Conservation (phyloP, 441 rosid species). For the Jatropha podagrica region DNA sequence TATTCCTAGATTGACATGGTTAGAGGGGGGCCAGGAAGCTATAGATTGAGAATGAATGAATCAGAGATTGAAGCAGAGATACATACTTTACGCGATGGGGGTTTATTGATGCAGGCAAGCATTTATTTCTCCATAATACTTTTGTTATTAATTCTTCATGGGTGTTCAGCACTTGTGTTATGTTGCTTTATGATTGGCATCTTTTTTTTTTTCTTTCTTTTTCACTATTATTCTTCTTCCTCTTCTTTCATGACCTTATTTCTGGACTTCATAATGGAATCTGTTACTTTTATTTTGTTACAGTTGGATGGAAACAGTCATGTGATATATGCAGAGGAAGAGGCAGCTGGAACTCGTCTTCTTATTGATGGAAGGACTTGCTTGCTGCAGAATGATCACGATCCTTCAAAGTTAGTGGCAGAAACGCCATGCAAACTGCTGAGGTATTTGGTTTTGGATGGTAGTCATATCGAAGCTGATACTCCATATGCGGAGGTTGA, state of each 20-base stretch:
- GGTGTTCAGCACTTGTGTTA: not conserved
- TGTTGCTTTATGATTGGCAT: not conserved
- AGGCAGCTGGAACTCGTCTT: slow-evolving; percentile 99
- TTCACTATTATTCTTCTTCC: not conserved
- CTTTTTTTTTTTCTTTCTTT: not conserved
- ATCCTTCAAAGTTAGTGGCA: slow-evolving; percentile 96
- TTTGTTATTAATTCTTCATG: slow-evolving; percentile 14
- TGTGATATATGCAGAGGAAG: slow-evolving; percentile 99
- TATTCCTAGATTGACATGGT: slow-evolving; percentile 81
- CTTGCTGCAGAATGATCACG: slow-evolving; percentile 99
- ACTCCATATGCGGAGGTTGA: slow-evolving; percentile 99
- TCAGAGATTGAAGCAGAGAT: slow-evolving; percentile 98
- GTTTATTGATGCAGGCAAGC: slow-evolving; percentile 98
- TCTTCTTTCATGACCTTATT: not conserved
- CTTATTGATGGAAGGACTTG: slow-evolving; percentile 99
- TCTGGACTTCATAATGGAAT: not conserved
- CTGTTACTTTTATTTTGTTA: slow-evolving; percentile 24
- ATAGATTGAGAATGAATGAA: slow-evolving; percentile 80
- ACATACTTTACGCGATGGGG: slow-evolving; percentile 99
- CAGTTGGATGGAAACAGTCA: slow-evolving; percentile 99
- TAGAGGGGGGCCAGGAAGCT: slow-evolving; percentile 98
- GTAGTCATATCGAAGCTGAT: slow-evolving; percentile 93
- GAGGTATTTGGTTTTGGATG: slow-evolving; percentile 90
- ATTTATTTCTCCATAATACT: slow-evolving; percentile 14
- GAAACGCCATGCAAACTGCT: slow-evolving; percentile 99